These are phyloP conservation scores for Saturnispora besseyi DNA, from an alignment of 805 yeast species.

Conservation along the genomic window DNA sequence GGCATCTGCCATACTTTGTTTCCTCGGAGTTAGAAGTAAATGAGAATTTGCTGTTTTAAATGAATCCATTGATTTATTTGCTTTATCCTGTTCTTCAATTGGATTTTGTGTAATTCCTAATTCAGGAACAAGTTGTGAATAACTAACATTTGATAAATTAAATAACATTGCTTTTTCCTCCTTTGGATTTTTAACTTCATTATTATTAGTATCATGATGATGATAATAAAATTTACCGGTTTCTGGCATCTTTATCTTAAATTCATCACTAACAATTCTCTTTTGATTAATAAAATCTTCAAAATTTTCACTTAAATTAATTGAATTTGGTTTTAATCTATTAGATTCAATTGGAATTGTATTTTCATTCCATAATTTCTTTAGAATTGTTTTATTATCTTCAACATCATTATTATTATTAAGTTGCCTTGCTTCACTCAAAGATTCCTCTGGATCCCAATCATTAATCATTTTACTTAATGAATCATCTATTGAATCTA, in stretches of 20 bases:
- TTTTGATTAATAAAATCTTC: constrained; percentile 25
- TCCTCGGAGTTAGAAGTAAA: constrained; percentile 1
- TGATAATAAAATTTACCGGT: constrained; percentile 16
- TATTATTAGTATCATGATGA: neutral
- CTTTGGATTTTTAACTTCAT: constrained; percentile 3
- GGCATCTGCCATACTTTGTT: constrained; percentile 2
- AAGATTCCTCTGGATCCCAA: constrained; percentile 20
- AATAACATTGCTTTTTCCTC: constrained; percentile 20
- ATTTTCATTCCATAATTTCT: constrained; percentile 21
- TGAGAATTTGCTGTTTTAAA: constrained; percentile 8
- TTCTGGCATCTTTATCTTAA: constrained; percentile 22
- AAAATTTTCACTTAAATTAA: constrained; percentile 15
- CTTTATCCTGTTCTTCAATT: neutral
- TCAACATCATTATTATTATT: neutral
- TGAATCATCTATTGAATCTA: constrained; percentile 21
- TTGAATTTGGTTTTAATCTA: neutral
- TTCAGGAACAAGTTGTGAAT: constrained; percentile 21
- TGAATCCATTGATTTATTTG: constrained; percentile 1
- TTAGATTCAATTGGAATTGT: neutral
- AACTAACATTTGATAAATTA: constrained; percentile 14
- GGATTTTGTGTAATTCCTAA: constrained; percentile 21
- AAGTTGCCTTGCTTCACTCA: neutral
- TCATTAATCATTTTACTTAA: constrained; percentile 34
- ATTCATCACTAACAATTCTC: constrained; percentile 26
- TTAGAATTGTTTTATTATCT: constrained; percentile 15